Base-by-base conservation (phyloP, 352 stramenopile species). In the Globisporangium orthogonon region DNA sequence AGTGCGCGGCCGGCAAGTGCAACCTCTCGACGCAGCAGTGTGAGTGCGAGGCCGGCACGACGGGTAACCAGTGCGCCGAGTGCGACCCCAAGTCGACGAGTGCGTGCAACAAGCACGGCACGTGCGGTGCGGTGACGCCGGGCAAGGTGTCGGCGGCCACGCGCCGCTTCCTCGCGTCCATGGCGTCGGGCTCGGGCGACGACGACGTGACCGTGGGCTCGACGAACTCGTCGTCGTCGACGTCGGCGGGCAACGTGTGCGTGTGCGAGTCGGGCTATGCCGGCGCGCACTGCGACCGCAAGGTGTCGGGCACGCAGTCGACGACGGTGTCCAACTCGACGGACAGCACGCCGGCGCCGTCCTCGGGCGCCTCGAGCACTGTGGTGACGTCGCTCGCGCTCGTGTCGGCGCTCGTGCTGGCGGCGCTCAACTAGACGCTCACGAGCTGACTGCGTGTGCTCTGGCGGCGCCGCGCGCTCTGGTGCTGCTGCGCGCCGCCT, bases 1-100 rank as follows among this genome's bases (percentile, higher is more conserved):
- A 88, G 57, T 91, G 81, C 65, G 71, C 77, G 40, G 77, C 75
- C 13, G 82, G 82, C 37, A 76, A 61, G 51, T 91, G 82, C 65
- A 71, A 91, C 69, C 70, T 89, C 39, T 57, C 11, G 0, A 81
- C 66, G 7, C 67, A 89, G 62, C 55, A 86, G 66, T 91, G 82
- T 61, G 67, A 86, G 62, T 91, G 82, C 56, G 66, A 73, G 17
- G 58, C 40, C 3, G 82, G 82, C 37, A 91, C 79, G 7, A 83
- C 69, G 0, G 82, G 82, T 33, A 57, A 86, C 67, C 78, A 91
- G 66, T 91, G 82, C 50, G 67, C 78, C 4, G 70, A 84, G 58
- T 91, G 82, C 47, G 78, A 91, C 64, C 73, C 75, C 0, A 55
- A 37, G 7, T 85, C 72, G 5, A 59, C 65, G 18, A 76, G 73